Percentiles rank a stretch among this genome's conserved stretches.
phyloP scores from a whole-genome alignment of 768 basidiomycete genomes.

The Trametes punicea region DNA sequence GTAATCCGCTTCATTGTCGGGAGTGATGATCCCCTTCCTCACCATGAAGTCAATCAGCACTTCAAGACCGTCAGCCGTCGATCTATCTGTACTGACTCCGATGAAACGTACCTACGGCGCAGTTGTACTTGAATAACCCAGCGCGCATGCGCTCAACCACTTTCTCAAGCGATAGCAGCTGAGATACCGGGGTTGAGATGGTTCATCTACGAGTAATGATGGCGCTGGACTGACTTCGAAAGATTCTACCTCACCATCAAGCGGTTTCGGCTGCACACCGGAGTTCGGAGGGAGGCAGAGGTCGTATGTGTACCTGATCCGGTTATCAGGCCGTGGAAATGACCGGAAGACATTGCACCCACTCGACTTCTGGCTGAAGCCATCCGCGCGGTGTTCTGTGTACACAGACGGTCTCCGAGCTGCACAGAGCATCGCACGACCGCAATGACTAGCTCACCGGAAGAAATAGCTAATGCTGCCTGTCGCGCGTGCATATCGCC shows the following conservation, averaged over 20 bases:
- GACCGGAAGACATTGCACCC: slow-evolving; percentile 24
- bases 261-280: slow-evolving; percentile 59
- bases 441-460: slow-evolving; percentile 44
- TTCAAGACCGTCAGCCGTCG: slow-evolving; percentile 26
- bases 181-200: background rate
- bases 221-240: slow-evolving; percentile 62
- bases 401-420: background rate
- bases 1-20: slow-evolving; percentile 84
- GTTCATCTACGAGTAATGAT: background rate
- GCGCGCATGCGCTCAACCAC: slow-evolving; percentile 61
- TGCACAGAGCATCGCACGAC: background rate
- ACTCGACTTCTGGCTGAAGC: slow-evolving; percentile 88
- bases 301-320: slow-evolving; percentile 77
- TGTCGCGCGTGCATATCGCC: slow-evolving; percentile 51
- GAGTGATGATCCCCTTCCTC: slow-evolving; percentile 78
- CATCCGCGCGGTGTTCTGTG: slow-evolving; percentile 62
- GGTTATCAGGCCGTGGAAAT: background rate
- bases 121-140: slow-evolving; percentile 90
- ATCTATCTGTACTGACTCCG: background rate
- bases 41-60: slow-evolving; percentile 90
- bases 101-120: slow-evolving; percentile 62
- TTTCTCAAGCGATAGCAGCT: slow-evolving; percentile 67
- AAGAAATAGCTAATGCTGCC: slow-evolving; percentile 84
- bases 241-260: slow-evolving; percentile 91
- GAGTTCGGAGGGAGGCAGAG: slow-evolving; percentile 57